Base-by-base conservation (phyloP, 1,139 yeast species). In the Sugiyamaella sp. region DNA sequence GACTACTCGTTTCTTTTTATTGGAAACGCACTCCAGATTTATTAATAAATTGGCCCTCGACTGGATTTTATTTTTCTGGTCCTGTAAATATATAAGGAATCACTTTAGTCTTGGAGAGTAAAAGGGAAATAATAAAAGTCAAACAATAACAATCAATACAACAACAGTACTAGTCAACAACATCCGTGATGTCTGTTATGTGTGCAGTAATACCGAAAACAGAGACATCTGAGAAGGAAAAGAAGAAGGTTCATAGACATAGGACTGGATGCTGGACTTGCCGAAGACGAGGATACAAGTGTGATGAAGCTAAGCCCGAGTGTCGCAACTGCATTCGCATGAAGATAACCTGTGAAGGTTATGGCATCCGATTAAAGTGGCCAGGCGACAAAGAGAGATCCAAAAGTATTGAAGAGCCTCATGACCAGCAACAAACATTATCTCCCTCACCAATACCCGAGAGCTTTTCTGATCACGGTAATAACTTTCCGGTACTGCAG, bases 211-310 rank as follows among this genome's bases (percentile, higher is more conserved):
- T 37, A 20, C 43, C 53, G 4, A 38, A 19, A 17, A 20, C 44
- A 16, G 45, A 27, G 43, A 38, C 44, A 38, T 27, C 46, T 46
- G 42, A 42, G 9, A 38, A 45, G 16, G 29, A 5, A 12, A 63
- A 61, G 54, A 63, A 62, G 46, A 64, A 64, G 57, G 61, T 63
- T 39, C 63, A 61, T 37, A 57, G 67, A 27, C 54, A 62, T 32
- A 56, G 67, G 45, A 62, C 66, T n/a, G 67, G 66, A 95, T 89
- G 96, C 68, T 80, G 85, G 58, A 85, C 93, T 0, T 89, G 96
- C 68, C 86, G 89, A 65, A 79, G 80, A 63, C 76, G 95, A 66
- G 75, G 96, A 53, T 91, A 88, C 53, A 89, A 88, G 66, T 89
- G 96, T 74, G 95, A 88, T 65, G 96, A 89, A 66, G 74, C 72